These are phyloP conservation scores for Candida tibetensis DNA, from an alignment of 805 yeast genomes.

Conservation along the genomic window DNA sequence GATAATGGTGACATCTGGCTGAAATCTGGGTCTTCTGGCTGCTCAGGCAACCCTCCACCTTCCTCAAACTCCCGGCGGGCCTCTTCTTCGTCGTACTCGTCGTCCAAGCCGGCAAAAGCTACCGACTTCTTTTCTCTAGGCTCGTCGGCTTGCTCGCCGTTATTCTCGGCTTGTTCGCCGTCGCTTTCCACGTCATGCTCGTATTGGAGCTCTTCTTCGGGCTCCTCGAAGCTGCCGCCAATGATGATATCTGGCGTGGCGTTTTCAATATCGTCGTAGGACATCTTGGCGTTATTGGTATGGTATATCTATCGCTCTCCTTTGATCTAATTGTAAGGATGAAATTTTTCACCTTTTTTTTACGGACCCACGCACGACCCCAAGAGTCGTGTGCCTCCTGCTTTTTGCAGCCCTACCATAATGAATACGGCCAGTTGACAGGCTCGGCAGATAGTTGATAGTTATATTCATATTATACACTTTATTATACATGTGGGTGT, in stretches of 20 bases:
- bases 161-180: slow-evolving; percentile 40
- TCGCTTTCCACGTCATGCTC: slow-evolving; percentile 48
- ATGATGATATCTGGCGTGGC: slow-evolving; percentile 84
- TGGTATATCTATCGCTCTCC: background rate
- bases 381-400: background rate
- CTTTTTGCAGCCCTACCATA: slow-evolving; percentile 1
- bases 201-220: slow-evolving; percentile 47
- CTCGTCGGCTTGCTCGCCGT: slow-evolving; percentile 39
- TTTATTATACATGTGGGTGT: background rate
- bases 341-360: slow-evolving; percentile 8
- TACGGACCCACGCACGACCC: slow-evolving; percentile 2
- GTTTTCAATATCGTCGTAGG: slow-evolving; percentile 75
- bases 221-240: slow-evolving; percentile 46
- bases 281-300: slow-evolving; percentile 40
- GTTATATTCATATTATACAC: background rate
- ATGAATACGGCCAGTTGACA: too few relatives aligned
- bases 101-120: slow-evolving; percentile 72
- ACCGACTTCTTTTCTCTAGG: slow-evolving; percentile 64
- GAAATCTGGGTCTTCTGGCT: slow-evolving; percentile 88
- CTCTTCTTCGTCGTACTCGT: slow-evolving; percentile 69
- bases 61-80: slow-evolving; percentile 87
- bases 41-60: slow-evolving; percentile 98
- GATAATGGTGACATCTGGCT: slow-evolving; percentile 77
- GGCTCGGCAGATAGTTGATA: too few relatives aligned
- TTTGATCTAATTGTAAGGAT: slow-evolving; percentile 3